These are phyloP conservation scores for Haplosporangium sp. DNA, from an alignment of 371 early-diverging fungal species.

Conservation along the genomic window DNA sequence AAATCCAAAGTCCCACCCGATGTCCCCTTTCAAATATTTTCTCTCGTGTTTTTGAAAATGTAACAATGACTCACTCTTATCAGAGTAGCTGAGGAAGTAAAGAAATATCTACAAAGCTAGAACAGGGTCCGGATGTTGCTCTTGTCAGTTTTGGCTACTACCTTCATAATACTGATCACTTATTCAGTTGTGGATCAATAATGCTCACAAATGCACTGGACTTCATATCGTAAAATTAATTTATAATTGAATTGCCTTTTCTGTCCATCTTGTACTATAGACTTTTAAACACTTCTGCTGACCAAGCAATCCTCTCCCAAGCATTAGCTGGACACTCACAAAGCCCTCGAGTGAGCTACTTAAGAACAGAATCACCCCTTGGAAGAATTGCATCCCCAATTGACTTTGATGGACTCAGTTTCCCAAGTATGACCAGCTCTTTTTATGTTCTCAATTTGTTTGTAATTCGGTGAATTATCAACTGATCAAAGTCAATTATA, in stretches of 20 bases:
- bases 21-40: too few species aligned
- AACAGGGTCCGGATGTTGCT: too few species aligned
- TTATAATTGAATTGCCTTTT: conserved; percentile 14
- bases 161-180: too few species aligned
- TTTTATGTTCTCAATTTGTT: neutral
- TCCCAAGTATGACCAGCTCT: conserved; percentile 32
- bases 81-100: too few species aligned
- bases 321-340: conserved; percentile 40
- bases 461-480: neutral
- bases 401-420: conserved; percentile 54
- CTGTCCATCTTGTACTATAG: neutral
- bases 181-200: too few species aligned
- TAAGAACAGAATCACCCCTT: conserved; percentile 32
- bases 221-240: neutral
- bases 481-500: neutral
- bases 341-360: conserved; percentile 24
- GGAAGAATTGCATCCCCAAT: conserved; percentile 36
- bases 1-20: too few species aligned
- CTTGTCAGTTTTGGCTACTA: too few species aligned
- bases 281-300: conserved; percentile 24
- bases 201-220: too few species aligned
- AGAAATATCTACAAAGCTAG: too few species aligned
- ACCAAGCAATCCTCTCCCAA: conserved; percentile 27
- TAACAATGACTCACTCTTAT: too few species aligned
- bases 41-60: too few species aligned